These are phyloP conservation scores for Diplosphaera chodatii DNA, from an alignment of 139 green algal species.

Conservation along the genomic window DNA sequence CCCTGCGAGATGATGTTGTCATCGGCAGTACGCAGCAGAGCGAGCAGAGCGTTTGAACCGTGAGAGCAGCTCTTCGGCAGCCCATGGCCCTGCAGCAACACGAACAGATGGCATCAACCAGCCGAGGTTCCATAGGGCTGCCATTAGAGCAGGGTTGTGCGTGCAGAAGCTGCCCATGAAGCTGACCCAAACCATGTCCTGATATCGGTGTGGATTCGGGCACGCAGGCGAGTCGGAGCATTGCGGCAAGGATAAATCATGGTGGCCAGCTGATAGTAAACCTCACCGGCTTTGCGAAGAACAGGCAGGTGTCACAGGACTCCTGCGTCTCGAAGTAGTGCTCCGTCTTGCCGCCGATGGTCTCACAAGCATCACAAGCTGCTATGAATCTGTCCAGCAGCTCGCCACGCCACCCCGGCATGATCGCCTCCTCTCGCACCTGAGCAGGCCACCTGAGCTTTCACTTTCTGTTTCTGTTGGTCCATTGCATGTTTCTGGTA, in stretches of 20 bases:
- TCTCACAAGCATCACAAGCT: neutral
- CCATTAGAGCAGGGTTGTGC: too few relatives aligned
- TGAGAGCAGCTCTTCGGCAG: neutral
- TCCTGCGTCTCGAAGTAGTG: neutral
- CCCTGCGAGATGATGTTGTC: constrained; percentile 1
- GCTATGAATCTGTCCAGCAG: neutral
- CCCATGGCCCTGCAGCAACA: neutral
- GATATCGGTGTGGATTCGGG: too few relatives aligned
- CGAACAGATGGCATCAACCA: too few relatives aligned
- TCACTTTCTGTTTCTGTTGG: too few relatives aligned
- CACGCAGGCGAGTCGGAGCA: too few relatives aligned
- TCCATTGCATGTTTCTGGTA: too few relatives aligned
- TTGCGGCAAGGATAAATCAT: too few relatives aligned
- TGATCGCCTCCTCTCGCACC: constrained; percentile 4
- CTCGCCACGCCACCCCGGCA: constrained; percentile 1
- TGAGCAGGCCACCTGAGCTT: too few relatives aligned
- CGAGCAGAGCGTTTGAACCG: neutral
- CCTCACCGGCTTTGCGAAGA: neutral
- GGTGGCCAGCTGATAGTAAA: too few relatives aligned
- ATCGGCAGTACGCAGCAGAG: constrained; percentile 1
- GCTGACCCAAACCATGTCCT: too few relatives aligned
- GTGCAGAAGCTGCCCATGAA: too few relatives aligned
- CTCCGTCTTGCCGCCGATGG: neutral
- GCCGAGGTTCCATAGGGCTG: too few relatives aligned
- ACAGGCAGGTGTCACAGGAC: constrained; percentile 14